Base-by-base conservation (phyloP, 2,329 filamentous ascomycete species). In the Fusarium paranaense region DNA sequence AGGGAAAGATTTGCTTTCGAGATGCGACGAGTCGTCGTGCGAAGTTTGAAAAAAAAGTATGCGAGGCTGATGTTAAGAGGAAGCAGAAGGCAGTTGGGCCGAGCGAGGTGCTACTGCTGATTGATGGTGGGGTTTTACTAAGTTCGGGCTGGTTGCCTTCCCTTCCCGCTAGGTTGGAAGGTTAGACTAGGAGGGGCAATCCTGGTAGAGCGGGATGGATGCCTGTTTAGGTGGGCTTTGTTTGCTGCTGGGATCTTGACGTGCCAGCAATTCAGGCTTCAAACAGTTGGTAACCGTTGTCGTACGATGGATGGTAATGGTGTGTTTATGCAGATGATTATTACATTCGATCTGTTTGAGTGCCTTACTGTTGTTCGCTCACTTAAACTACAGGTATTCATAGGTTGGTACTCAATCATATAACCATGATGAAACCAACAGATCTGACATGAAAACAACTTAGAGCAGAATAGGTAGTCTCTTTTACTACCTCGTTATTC, bases 401-500 rank as follows among this genome's bases (percentile, higher is more conserved):
- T 33, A 33, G 16, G 14, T 20, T 20, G 11, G 6, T 45, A 52
- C 25, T 52, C 25, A 30, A 11, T 30, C 45, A 50, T 25, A 25
- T 30, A 30, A n/a, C 47, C 16, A 32, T 52, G 27, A 32, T 54
- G 18, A 30, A 27, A 54, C 11, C 27, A 54, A 16, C 27, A 20
- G 3, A 9, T 4, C 20, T 54, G 16, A 11, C 47, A 30, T n/a
- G 16, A 6, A 52, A 52, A n/a, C 47, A 54, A 30, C 25, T 33
- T 37, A 62, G 75, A 74, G 77, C 69, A 77, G 70, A 78, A 78
- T 70, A 73, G 67, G 74, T 66, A 78, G 77, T 58, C 63, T 45
- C 65, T 66, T 69, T 71, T 66, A 69, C 77, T 74, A 72, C 75
- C 74, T 62, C 57, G 57, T 69, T 75, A 78, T 76, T 74, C 69